These are phyloP conservation scores for Lathyrus sativus DNA, from an alignment of 306 rosid species.

Conservation along the genomic window DNA sequence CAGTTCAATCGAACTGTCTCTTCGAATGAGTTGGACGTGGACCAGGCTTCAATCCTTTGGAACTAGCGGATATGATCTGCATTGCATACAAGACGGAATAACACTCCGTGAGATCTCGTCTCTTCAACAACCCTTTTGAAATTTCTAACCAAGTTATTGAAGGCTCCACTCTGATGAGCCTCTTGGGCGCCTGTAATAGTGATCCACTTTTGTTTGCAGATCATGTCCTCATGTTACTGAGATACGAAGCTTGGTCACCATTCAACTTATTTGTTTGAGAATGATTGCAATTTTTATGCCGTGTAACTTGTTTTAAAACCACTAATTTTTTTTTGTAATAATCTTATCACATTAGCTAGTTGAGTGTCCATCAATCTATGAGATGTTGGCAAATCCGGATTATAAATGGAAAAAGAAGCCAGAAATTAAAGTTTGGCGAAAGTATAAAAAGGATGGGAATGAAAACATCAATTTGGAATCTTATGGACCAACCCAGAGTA, in stretches of 20 bases:
- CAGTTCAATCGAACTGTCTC: slow-evolving; percentile 31
- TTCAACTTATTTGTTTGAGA: slow-evolving; percentile 27
- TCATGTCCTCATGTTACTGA: slow-evolving; percentile 5
- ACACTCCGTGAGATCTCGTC: slow-evolving; percentile 15
- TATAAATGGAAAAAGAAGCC: slow-evolving; percentile 77
- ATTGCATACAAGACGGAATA: slow-evolving; percentile 17
- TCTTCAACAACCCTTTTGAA: slow-evolving; percentile 7
- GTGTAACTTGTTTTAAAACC: slow-evolving; percentile 34
- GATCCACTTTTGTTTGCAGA: slow-evolving; percentile 23
- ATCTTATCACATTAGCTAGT: slow-evolving; percentile 61
- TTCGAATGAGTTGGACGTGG: slow-evolving; percentile 30
- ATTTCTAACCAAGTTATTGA: slow-evolving; percentile 25
- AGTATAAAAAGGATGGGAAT: slow-evolving; percentile 56
- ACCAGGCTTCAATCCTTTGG: slow-evolving; percentile 33
- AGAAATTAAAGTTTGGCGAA: slow-evolving; percentile 81
- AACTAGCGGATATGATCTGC: slow-evolving; percentile 24
- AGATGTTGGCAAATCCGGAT: slow-evolving; percentile 84
- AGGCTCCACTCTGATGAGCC: slow-evolving; percentile 23
- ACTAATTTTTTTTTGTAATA: slow-evolving; percentile 29
- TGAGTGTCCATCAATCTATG: slow-evolving; percentile 94
- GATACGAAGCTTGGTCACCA: slow-evolving; percentile 33
- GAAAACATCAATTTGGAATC: slow-evolving; percentile 60
- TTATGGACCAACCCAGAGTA: slow-evolving; percentile 56
- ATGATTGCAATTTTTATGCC: slow-evolving; percentile 25
- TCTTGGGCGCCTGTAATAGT: not conserved